Base-by-base conservation (phyloP, 2,329 filamentous ascomycete species). In the Penicillium sp. region DNA sequence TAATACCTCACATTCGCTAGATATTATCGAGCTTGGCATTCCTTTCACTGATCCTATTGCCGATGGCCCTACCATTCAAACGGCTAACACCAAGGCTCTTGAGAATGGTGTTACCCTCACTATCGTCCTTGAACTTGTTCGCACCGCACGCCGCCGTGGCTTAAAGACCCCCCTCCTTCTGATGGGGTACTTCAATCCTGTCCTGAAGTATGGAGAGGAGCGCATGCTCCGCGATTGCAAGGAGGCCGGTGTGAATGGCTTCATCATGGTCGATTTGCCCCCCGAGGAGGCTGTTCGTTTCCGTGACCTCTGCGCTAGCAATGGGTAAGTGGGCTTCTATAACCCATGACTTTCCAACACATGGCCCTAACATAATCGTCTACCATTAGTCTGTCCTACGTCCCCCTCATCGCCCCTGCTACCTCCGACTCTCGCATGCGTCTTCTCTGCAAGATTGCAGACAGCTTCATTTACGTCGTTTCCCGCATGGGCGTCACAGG, bases 111-210 rank as follows among this genome's bases (percentile, higher is more conserved):
- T 97, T 56, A 95, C 86, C 10, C 87, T 95, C 55, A 77, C 81
- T 58, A 83, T 81, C 44, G 88, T 88, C 13, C 80, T 99, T 34
- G 80, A 87, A 64, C 92, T 95, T 79, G 86, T 96, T 53, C 85
- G 86, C 61, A 81, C 87, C 55, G 89, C 92, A 39, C 81, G 93
- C 63, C 79, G 80, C 60, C 80, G 80, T 54, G 93, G 93, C 35
- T 77, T 97, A 47, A 85, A 80, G 63, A 83, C 86, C 0, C 93
- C 93, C 0, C 82, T 99, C 35, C 75, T 99, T 66, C 81, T 99
- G 58, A 99, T 99, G 93, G 93, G 93, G 64, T 99, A 99, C 80
- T 99, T 95, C 76, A 99, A 99, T 76, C 93, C 93, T 1, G 79
- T 97, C 54, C 77, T 97, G 54, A 89, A 87, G 64, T 99, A 97